phyloP scores from a whole-genome alignment of 495 filamentous ascomycete species.

The Xylaria sp. region DNA sequence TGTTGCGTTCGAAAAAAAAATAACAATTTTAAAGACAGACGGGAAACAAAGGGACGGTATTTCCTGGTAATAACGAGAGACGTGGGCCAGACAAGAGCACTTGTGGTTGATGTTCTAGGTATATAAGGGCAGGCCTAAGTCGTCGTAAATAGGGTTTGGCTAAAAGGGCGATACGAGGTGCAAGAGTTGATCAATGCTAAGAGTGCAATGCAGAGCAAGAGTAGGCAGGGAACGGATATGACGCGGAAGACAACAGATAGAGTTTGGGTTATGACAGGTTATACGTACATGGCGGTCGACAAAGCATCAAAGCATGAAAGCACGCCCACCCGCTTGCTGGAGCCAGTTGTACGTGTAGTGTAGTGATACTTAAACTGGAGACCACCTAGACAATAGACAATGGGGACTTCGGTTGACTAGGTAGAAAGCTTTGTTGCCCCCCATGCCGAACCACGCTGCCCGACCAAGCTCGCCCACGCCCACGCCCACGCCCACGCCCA shows the following conservation, averaged over 20 bases:
- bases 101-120: background rate
- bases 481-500: no score
- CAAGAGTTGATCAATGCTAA: slow-evolving; percentile 1
- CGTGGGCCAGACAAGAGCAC: background rate
- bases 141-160: background rate
- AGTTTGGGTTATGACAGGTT: slow-evolving; percentile 17
- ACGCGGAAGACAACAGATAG: slow-evolving; percentile 19
- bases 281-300: background rate
- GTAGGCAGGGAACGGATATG: background rate
- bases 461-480: slow-evolving; percentile 10
- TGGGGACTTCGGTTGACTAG: background rate
- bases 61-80: background rate
- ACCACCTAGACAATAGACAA: no score
- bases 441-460: background rate
- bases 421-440: background rate
- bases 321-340: background rate
- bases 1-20: background rate
- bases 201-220: background rate
- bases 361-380: slow-evolving; percentile 19
- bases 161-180: background rate
- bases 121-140: background rate
- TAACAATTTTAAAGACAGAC: background rate
- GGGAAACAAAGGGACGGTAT: background rate
- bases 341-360: background rate
- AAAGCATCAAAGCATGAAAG: no score